Conservation (phyloP, 129 eudicot genomes). For the Deinandra increscens region DNA sequence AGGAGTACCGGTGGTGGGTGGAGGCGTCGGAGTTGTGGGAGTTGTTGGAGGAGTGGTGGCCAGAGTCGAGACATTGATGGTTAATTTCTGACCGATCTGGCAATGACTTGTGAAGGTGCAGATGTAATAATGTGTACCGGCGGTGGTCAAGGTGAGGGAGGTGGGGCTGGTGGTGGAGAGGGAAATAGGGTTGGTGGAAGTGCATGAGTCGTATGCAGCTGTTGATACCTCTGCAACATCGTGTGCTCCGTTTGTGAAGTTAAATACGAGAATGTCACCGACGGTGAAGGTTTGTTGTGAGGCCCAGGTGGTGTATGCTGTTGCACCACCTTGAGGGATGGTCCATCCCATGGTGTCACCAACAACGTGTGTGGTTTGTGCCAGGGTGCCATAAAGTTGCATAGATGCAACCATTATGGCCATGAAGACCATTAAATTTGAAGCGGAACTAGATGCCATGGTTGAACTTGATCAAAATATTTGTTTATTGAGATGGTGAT, state of each 20-base stretch:
- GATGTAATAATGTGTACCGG: conserved; percentile 44
- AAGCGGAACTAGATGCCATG: neutral
- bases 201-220: conserved; percentile 29
- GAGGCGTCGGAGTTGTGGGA: neutral
- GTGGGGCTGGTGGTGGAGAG: conserved; percentile 45
- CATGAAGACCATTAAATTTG: conserved; percentile 20
- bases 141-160: conserved; percentile 36
- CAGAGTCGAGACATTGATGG: conserved; percentile 32
- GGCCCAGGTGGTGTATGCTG: conserved; percentile 9
- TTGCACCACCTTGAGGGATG: conserved; percentile 23
- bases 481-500: neutral
- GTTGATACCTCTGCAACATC: conserved; percentile 27
- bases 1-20: conserved; percentile 21
- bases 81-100: neutral
- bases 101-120: conserved; percentile 43
- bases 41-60: conserved; percentile 29
- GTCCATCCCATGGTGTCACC: conserved; percentile 48
- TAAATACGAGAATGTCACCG: conserved; percentile 22
- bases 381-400: conserved; percentile 26
- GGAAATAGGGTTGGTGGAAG: conserved; percentile 19
- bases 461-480: too few relatives aligned
- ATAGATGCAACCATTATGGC: conserved; percentile 28
- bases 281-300: conserved; percentile 24
- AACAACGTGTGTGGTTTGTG: conserved; percentile 52
- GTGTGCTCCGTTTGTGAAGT: neutral